phyloP scores from a whole-genome alignment of 2,329 filamentous ascomycete species.

The Cylindrodendrum hubeiense region DNA sequence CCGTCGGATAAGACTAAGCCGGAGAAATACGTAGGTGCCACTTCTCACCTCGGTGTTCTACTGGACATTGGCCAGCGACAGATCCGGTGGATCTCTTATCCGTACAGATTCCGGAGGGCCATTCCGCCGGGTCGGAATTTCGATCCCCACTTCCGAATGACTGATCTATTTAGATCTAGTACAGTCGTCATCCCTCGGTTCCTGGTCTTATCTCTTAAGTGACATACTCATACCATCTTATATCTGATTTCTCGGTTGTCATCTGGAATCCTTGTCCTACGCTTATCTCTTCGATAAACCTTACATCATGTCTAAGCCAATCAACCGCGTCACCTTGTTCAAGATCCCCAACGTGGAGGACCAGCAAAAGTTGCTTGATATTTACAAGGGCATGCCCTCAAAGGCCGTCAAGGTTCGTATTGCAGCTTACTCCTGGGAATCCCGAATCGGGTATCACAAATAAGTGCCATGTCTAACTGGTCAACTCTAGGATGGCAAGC shows the following conservation, averaged over 20 bases:
- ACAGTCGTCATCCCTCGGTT: background rate
- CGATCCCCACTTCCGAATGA: conserved; percentile 9
- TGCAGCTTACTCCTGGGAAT: background rate
- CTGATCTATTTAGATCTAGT: conserved; percentile 17
- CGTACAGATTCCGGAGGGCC: background rate
- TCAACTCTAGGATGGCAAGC: conserved; percentile 65
- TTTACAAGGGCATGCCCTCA: conserved; percentile 49
- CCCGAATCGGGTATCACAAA: accelerated
- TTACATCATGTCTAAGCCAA: conserved; percentile 27
- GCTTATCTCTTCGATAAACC: background rate
- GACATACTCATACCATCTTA: background rate
- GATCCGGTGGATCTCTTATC: background rate
- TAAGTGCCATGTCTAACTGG: accelerated
- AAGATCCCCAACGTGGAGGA: conserved; percentile 51
- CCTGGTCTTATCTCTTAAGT: background rate
- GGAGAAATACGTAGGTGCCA: background rate
- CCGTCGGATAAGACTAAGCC: background rate
- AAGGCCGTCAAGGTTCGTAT: conserved; percentile 48
- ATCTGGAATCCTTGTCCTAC: background rate
- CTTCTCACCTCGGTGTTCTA: background rate
- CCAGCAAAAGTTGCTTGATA: conserved; percentile 44
- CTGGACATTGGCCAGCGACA: background rate
- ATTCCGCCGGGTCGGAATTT: conserved; percentile 23
- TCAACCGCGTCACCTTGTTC: conserved; percentile 51
- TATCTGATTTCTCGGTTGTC: background rate